Percentiles rank a stretch among this genome's conserved stretches.
Evolutionary conservation across 495 filamentous ascomycete species (phyloP).

Genomic region (Trichoderma reesei): DNA sequence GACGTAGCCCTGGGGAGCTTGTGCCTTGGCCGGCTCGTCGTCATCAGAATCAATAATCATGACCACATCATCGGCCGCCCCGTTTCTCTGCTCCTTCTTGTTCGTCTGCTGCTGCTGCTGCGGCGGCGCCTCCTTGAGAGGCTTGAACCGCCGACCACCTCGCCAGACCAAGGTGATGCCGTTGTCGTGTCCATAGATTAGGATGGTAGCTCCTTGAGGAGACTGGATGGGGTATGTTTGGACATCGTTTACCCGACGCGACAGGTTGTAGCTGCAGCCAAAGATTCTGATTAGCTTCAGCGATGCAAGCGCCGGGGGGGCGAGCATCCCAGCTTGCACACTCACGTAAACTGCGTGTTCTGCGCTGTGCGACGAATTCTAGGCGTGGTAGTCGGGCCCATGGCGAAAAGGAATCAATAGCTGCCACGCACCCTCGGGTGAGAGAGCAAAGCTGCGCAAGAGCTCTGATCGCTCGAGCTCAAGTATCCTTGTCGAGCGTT

Average conservation of each 20-base stretch:
- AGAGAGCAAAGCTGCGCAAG: neutral
- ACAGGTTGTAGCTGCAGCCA: constrained; percentile 58
- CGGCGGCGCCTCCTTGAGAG: constrained; percentile 21
- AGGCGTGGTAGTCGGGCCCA: constrained; percentile 12
- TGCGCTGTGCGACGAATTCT: constrained; percentile 28
- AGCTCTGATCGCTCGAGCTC: neutral
- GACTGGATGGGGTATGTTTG: constrained; percentile 66
- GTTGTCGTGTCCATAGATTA: constrained; percentile 73
- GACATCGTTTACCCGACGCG: constrained; percentile 61
- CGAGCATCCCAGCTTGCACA: neutral
- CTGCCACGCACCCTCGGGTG: neutral
- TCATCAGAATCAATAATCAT: constrained; percentile 80
- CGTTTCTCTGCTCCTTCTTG: constrained; percentile 32
- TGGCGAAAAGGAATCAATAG: neutral
- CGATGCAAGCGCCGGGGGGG: neutral
- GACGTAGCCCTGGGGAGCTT: constrained; percentile 20
- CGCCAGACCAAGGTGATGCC: constrained; percentile 73
- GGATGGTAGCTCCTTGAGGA: constrained; percentile 74
- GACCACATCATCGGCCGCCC: constrained; percentile 44
- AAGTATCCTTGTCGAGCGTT: neutral
- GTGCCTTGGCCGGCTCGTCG: constrained; percentile 34
- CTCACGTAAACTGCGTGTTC: constrained; percentile 23
- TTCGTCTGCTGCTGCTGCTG: constrained; percentile 22
- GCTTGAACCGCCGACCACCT: constrained; percentile 59
- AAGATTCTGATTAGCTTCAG: too few relatives aligned